These are phyloP conservation scores for Eucalyptus erythrocorys DNA, from an alignment of 345 rosid species.

Conservation along the genomic window DNA sequence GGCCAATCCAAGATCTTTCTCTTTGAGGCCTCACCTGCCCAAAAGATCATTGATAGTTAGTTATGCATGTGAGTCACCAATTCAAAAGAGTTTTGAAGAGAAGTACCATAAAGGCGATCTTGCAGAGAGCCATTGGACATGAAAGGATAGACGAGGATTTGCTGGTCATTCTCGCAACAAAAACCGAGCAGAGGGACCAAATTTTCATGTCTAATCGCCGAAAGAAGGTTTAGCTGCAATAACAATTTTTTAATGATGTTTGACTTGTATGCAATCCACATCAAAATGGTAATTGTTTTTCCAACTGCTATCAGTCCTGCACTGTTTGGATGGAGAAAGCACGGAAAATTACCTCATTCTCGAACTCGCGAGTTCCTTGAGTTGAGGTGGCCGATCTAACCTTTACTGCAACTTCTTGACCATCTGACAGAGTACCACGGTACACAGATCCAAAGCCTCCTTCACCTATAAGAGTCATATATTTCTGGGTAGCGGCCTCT, in stretches of 20 bases:
- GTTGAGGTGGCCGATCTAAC: slow-evolving; percentile 45
- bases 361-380: slow-evolving; percentile 45
- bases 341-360: slow-evolving; percentile 28
- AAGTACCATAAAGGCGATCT: slow-evolving; percentile 60
- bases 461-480: slow-evolving; percentile 31
- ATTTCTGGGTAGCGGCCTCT: slow-evolving; percentile 35
- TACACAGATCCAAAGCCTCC: slow-evolving; percentile 52
- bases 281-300: background rate
- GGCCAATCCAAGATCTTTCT: slow-evolving; percentile 67
- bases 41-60: background rate
- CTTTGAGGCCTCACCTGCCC: slow-evolving; percentile 52
- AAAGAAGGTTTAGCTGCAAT: slow-evolving; percentile 53
- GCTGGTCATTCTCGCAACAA: slow-evolving; percentile 58
- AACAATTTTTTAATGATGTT: background rate
- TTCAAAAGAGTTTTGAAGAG: background rate
- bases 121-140: slow-evolving; percentile 72
- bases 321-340: background rate
- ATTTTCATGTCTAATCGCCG: slow-evolving; percentile 50
- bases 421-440: slow-evolving; percentile 35
- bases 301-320: background rate
- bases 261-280: background rate
- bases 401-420: slow-evolving; percentile 48
- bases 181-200: slow-evolving; percentile 64
- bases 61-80: background rate
- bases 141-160: slow-evolving; percentile 58